Percentiles rank a stretch among this genome's conserved stretches.
Conservation (phyloP, 2,329 filamentous ascomycete species). For the Elsinoe fawcettii region DNA sequence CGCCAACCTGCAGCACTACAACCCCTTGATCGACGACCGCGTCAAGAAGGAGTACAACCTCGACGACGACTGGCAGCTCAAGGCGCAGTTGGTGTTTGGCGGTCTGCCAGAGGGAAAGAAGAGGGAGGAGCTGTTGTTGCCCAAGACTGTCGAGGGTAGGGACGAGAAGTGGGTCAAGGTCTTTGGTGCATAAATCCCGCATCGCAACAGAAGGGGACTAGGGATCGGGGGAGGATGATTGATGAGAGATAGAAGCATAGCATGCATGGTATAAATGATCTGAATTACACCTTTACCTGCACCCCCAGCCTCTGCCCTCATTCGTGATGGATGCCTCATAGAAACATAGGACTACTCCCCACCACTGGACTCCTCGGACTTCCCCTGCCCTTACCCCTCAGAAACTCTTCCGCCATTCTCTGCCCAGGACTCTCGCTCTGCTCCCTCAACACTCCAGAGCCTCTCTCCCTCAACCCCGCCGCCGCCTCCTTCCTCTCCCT, state of each 20-base stretch:
- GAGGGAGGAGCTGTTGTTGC: conserved; percentile 4
- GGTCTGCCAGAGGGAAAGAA: conserved; percentile 39
- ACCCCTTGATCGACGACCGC: conserved; percentile 71
- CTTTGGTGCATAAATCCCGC: conserved; percentile 8
- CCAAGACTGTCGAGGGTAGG: conserved; percentile 15
- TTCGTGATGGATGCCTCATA: neutral
- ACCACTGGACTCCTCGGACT: conserved; percentile 1
- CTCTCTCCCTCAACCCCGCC: neutral
- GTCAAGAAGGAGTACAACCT: conserved; percentile 63
- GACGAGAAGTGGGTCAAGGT: conserved; percentile 18
- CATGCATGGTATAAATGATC: conserved; percentile 9
- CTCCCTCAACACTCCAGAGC: neutral
- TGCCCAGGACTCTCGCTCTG: conserved; percentile 18
- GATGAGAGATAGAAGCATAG: neutral
- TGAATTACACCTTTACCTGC: neutral
- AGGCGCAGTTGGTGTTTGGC: conserved; percentile 74
- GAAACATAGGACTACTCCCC: conserved; percentile 1
- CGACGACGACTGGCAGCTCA: conserved; percentile 65
- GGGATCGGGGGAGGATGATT: neutral
- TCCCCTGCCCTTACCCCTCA: conserved; percentile 13
- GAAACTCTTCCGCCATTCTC: conserved; percentile 18
- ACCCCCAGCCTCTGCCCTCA: no score
- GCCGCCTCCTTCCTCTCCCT: neutral
- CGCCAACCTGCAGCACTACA: conserved; percentile 89
- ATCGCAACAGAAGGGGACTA: no score